Conservation (phyloP, 805 yeast species). For the Wickerhamiella qilinensis region DNA sequence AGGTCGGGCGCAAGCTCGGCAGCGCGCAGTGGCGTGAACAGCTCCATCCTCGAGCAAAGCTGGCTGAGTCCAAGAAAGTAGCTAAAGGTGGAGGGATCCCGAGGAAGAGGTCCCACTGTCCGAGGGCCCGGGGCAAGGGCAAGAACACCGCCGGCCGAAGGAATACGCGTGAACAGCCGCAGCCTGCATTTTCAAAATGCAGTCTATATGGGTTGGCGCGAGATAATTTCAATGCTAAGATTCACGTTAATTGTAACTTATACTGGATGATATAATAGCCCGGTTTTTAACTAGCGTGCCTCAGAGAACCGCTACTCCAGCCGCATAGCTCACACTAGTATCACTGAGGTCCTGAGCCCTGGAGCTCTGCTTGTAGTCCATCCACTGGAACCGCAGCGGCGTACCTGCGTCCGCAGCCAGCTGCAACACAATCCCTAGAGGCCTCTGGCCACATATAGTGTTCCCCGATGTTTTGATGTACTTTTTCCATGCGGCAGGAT, state of each 20-base stretch:
- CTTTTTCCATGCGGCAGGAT: constrained; percentile 41
- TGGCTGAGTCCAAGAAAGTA: no score
- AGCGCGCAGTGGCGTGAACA: constrained; percentile 13
- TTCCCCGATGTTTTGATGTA: constrained; percentile 62
- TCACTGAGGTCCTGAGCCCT: constrained; percentile 33
- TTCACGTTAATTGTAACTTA: no score
- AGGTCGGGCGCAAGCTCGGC: constrained; percentile 23
- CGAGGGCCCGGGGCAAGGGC: no score
- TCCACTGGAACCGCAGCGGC: constrained; percentile 42
- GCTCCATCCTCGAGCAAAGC: constrained; percentile 1
- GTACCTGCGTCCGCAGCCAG: constrained; percentile 29
- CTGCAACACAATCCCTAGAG: constrained; percentile 48
- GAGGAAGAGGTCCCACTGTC: no score
- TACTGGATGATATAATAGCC: no score
- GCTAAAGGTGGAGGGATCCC: no score
- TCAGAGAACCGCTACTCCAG: constrained; percentile 36
- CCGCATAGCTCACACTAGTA: constrained; percentile 82
- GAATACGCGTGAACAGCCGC: no score
- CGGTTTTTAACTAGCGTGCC: no score
- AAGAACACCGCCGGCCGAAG: no score
- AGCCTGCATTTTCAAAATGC: no score
- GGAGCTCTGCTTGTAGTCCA: constrained; percentile 67
- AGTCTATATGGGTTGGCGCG: no score
- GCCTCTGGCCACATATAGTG: constrained; percentile 87
- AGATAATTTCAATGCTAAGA: no score